phyloP scores from a whole-genome alignment of 176 grass and related monocot species.

The Dactylis glomerata region DNA sequence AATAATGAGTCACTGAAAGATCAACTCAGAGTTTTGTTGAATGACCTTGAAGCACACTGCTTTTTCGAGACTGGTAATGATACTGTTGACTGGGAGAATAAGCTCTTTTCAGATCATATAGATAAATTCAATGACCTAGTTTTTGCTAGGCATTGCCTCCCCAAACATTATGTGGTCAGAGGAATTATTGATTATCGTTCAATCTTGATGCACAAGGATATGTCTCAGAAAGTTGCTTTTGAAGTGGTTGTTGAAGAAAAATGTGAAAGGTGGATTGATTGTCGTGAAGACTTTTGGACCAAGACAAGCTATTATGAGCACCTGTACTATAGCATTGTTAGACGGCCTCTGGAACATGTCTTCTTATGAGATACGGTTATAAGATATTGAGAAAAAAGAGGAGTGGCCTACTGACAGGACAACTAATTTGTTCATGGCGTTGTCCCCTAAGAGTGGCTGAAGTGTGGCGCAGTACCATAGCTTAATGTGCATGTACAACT shows the following conservation, averaged over 20 bases:
- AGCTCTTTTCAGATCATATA: neutral
- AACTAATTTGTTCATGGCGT: too few relatives aligned
- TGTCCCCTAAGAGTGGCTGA: too few relatives aligned
- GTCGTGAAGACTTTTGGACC: neutral
- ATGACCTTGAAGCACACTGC: neutral
- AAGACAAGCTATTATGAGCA: conserved; percentile 1
- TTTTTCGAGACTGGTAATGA: conserved; percentile 4
- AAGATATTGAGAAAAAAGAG: too few relatives aligned
- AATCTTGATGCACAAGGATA: neutral
- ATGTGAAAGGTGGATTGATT: neutral
- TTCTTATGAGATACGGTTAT: too few relatives aligned
- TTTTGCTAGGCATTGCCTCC: neutral
- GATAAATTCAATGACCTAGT: conserved; percentile 3
- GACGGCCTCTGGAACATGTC: neutral
- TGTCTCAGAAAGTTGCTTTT: neutral
- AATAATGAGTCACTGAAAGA: neutral
- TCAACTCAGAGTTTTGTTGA: neutral
- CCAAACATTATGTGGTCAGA: neutral
- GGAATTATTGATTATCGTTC: neutral
- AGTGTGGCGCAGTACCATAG: too few relatives aligned
- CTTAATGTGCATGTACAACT: too few relatives aligned
- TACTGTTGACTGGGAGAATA: neutral
- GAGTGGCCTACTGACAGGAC: too few relatives aligned
- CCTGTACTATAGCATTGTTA: conserved; percentile 3
- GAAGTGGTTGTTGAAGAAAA: neutral